Base-by-base conservation (phyloP, 306 rosid species). In the Fagus crenata region DNA sequence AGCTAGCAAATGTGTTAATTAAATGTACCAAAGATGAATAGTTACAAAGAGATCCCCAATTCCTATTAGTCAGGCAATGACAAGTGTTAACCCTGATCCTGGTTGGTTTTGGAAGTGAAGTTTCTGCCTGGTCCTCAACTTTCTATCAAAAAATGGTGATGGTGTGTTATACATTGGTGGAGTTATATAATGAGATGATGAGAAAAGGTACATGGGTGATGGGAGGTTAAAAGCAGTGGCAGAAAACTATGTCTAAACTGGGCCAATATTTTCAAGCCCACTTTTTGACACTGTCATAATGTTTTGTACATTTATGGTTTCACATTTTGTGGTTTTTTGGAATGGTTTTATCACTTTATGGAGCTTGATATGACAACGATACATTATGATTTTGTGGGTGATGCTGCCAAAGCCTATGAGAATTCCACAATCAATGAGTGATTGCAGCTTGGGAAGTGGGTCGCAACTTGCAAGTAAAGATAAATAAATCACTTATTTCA, bases 331-430 rank as follows among this genome's bases (percentile, higher is more conserved):
- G 0, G 11, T 53, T 59, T 59, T 40, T 69, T 35, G 72, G 4
- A 67, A 49, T 75, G 73, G 51, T 53, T 39, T 63, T 22, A 22
- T 22, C 28, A 22, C 28, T 22, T 22, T 22, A 5, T 87, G 88
- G 90, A 94, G 98, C 87, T 86, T 76, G 98, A 90, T 39, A 94
- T 36, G 98, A 94, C 78, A 94, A 92, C 72, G 98, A 94, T 95
- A 95, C 81, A 95, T 95, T 79, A 22, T 88, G 89, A 73, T 95
- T 97, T 22, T 84, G 11, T 95, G 61, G 89, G 90, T n/a, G 59
- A 78, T 14, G 96, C 97, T 1, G 96, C 98, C 33, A 85, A 77
- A 72, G 93, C 96, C 31, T 77, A 71, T 9, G 98, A 95, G 88
- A 88, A 80, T 72, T 87, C 90, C 2, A 49, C 74, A 1, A 36